Evolutionary conservation across 2,329 filamentous ascomycete species (phyloP).

Genomic region (Escovopsis sp.): DNA sequence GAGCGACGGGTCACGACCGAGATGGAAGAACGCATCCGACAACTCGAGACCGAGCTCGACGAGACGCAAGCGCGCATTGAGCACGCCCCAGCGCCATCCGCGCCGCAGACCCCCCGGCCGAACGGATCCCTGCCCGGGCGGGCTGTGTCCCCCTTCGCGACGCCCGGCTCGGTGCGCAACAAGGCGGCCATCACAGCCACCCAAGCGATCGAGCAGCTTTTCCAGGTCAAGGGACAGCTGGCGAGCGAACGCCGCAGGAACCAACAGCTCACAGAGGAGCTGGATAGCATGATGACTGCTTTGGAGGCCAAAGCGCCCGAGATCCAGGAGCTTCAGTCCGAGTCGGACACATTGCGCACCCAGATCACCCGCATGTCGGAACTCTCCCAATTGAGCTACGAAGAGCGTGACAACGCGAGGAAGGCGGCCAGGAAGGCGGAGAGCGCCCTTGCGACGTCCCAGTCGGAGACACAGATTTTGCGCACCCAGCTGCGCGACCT

Average conservation of each 20-base stretch:
- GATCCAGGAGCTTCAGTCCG: conserved; percentile 67
- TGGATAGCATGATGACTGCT: conserved; percentile 75
- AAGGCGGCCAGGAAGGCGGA: conserved; percentile 69
- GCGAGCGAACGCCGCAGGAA: conserved; percentile 59
- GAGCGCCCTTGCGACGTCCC: conserved; percentile 46
- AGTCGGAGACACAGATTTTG: conserved; percentile 61
- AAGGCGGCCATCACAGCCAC: conserved; percentile 43
- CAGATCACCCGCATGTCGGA: conserved; percentile 77
- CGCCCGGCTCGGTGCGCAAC: conserved; percentile 40
- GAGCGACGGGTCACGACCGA: conserved; percentile 30
- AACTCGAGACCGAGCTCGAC: conserved; percentile 38
- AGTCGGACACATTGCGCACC: conserved; percentile 63
- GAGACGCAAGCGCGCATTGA: conserved; percentile 34
- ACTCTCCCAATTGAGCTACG: conserved; percentile 66
- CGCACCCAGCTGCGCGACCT: conserved; percentile 80
- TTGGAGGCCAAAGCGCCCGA: conserved; percentile 79
- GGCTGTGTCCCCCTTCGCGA: conserved; percentile 45
- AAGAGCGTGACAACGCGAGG: conserved; percentile 63
- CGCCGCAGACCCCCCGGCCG: conserved; percentile 43
- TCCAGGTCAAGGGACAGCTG: conserved; percentile 55
- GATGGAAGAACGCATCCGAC: conserved; percentile 31
- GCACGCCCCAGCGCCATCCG: conserved; percentile 29
- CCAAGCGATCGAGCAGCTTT: conserved; percentile 48
- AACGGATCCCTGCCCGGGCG: conserved; percentile 38
- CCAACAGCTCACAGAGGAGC: conserved; percentile 56